Evolutionary conservation across 2,329 filamentous ascomycete species (phyloP).

Genomic region (Epichloe uncinata): DNA sequence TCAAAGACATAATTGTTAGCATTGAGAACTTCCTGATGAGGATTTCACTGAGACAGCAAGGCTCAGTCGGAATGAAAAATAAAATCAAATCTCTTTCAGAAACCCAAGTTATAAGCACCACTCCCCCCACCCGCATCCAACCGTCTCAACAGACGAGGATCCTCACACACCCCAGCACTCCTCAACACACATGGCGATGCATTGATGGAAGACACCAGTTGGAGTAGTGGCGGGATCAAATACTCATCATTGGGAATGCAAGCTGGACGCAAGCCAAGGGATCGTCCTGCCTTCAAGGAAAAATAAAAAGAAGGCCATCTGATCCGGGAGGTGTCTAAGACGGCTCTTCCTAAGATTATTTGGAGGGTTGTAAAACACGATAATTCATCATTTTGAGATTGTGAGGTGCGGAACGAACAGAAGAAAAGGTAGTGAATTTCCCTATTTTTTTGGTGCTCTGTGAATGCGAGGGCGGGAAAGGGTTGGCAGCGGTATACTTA

Average conservation of each 20-base stretch:
- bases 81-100: constrained; percentile 24
- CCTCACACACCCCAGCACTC: constrained; percentile 6
- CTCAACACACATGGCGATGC: constrained; percentile 23
- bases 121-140: constrained; percentile 22
- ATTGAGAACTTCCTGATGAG: neutral
- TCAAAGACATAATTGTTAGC: neutral
- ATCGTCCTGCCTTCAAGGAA: constrained; percentile 1
- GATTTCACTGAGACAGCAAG: no score
- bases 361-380: constrained; percentile 24
- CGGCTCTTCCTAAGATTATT: constrained; percentile 31
- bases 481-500: neutral
- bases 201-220: constrained; percentile 10
- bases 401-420: neutral
- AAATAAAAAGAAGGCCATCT: constrained; percentile 3
- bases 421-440: neutral
- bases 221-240: constrained; percentile 8
- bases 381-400: constrained; percentile 26
- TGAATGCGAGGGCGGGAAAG: no score
- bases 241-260: constrained; percentile 1
- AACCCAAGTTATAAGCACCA: constrained; percentile 34
- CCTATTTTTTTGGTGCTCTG: neutral
- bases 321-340: constrained; percentile 26
- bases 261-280: constrained; percentile 9
- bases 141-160: constrained; percentile 13
- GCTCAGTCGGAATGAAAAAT: neutral